Conservation (phyloP, 1,284 basidiomycete genomes). For the Moniliella sp. region DNA sequence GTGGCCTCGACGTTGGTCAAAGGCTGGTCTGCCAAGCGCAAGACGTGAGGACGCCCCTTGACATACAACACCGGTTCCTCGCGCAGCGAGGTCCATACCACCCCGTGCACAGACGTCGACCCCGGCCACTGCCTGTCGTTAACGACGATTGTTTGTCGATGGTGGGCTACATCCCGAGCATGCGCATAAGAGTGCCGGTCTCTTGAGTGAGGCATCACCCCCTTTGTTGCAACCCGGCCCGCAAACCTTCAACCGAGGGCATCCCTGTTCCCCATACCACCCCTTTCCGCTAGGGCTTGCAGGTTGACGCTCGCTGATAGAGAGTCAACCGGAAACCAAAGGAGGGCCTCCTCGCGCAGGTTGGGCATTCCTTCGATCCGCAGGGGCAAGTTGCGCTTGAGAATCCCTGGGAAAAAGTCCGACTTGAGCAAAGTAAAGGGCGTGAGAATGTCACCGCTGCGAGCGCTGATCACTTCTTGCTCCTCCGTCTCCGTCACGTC, state of each 20-base stretch:
- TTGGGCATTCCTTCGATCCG: conserved; percentile 31
- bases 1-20: conserved; percentile 42
- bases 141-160: no score
- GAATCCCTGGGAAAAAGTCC: conserved; percentile 54
- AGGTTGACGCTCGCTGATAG: neutral
- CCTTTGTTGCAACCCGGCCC: conserved; percentile 23
- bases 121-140: no score
- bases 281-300: neutral
- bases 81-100: conserved; percentile 28
- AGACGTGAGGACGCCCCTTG: conserved; percentile 55
- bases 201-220: no score
- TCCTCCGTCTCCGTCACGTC: no score
- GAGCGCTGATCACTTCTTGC: conserved; percentile 46
- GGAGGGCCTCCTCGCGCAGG: conserved; percentile 18
- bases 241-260: conserved; percentile 29
- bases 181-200: no score
- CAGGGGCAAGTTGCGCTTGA: conserved; percentile 3
- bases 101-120: no score
- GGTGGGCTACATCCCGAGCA: no score
- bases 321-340: conserved; percentile 7
- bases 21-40: conserved; percentile 55
- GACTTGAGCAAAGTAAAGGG: conserved; percentile 87
- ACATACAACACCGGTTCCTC: conserved; percentile 32
- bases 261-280: conserved; percentile 30
- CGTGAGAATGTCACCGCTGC: conserved; percentile 66